Evolutionary conservation across 176 grass and related monocot species (phyloP).

Genomic region (Aegilops bicornis): DNA sequence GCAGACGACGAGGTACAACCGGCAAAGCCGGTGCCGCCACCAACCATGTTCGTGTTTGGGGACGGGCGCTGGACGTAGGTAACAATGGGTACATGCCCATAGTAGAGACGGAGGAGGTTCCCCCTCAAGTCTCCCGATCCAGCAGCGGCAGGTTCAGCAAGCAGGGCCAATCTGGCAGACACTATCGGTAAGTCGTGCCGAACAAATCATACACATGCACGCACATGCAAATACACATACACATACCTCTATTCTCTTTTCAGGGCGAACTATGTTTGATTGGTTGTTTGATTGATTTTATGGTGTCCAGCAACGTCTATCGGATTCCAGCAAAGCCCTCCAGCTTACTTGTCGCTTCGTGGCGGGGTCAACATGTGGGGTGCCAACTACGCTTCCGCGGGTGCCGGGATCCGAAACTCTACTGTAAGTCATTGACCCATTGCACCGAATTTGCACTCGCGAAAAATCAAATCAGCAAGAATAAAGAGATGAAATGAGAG

Average conservation of each 20-base stretch:
- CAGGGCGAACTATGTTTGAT: too few species aligned
- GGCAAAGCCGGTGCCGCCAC: not conserved
- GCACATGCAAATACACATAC: too few species aligned
- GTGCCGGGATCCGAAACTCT: not conserved
- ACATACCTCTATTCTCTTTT: too few species aligned
- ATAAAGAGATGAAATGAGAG: too few species aligned
- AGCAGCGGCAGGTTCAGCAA: not conserved
- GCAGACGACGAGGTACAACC: not conserved
- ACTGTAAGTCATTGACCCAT: not conserved
- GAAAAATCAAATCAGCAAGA: too few species aligned
- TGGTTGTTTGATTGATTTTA: too few species aligned
- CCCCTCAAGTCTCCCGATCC: too few species aligned
- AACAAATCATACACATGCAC: not conserved
- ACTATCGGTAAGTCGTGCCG: slow-evolving; percentile 18
- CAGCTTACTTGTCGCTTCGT: slow-evolving; percentile 13
- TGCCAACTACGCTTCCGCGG: not conserved
- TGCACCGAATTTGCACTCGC: too few species aligned
- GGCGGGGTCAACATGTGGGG: not conserved
- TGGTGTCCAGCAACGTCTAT: slow-evolving; percentile 6
- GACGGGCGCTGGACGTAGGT: slow-evolving; percentile 30
- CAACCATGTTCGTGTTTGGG: slow-evolving; percentile 32
- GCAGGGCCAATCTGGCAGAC: slow-evolving; percentile 29
- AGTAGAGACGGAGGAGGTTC: too few species aligned
- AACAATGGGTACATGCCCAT: slow-evolving; percentile 35
- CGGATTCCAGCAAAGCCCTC: slow-evolving; percentile 34